Conservation (phyloP, 345 rosid species). For the Carallia pectinifolia region DNA sequence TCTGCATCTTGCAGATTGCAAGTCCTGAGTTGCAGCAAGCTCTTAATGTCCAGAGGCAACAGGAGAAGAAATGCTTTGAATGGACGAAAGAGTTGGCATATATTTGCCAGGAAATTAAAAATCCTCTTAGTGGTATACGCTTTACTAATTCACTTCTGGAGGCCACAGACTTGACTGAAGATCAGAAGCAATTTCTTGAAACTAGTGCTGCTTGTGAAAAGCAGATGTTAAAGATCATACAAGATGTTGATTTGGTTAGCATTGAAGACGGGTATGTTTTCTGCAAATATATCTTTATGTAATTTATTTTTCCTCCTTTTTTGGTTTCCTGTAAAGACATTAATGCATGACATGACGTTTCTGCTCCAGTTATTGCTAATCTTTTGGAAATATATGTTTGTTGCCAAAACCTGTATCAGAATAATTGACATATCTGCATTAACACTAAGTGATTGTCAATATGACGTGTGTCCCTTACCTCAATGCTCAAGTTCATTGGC, state of each 20-base stretch:
- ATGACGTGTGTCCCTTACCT: neutral
- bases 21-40: slow-evolving; percentile 92
- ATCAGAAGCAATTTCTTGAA: slow-evolving; percentile 85
- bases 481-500: too few relatives aligned
- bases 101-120: slow-evolving; percentile 74
- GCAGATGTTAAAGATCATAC: slow-evolving; percentile 69
- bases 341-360: neutral
- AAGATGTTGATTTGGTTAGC: slow-evolving; percentile 60
- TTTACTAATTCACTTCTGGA: slow-evolving; percentile 76
- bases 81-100: slow-evolving; percentile 82
- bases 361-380: neutral
- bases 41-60: slow-evolving; percentile 67
- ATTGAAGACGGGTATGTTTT: slow-evolving; percentile 77
- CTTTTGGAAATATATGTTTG: neutral
- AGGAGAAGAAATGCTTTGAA: slow-evolving; percentile 56
- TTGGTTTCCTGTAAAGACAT: too few relatives aligned
- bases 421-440: neutral
- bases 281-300: neutral
- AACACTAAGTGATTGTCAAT: slow-evolving; percentile 1
- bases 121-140: slow-evolving; percentile 71
- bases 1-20: slow-evolving; percentile 94
- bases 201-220: slow-evolving; percentile 83
- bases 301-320: neutral
- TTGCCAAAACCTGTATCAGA: neutral
- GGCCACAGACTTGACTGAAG: slow-evolving; percentile 66